These are phyloP conservation scores for Boehmeria nivea DNA, from an alignment of 306 rosid species.

Conservation along the genomic window DNA sequence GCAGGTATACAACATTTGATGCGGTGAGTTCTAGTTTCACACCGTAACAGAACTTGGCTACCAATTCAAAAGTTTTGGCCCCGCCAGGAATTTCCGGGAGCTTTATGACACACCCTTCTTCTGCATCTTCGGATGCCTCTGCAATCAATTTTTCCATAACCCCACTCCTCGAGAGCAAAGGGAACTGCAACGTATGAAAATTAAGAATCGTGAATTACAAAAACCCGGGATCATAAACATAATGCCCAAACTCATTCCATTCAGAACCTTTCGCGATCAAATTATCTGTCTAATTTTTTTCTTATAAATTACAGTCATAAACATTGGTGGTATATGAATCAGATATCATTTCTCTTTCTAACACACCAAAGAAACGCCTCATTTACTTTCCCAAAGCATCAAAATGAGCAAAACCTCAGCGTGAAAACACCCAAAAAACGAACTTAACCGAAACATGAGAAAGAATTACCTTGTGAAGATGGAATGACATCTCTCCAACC, in stretches of 20 bases:
- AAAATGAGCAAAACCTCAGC: conserved; percentile 1
- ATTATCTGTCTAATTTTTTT: no score
- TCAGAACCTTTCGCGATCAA: no score
- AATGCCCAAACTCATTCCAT: no score
- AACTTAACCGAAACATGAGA: no score
- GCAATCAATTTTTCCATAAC: conserved; percentile 80
- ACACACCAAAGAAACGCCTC: no score
- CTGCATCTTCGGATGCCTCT: conserved; percentile 60
- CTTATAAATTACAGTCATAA: no score
- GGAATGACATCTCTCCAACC: conserved; percentile 94
- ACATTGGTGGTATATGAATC: no score
- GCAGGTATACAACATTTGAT: conserved; percentile 79
- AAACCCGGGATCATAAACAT: no score
- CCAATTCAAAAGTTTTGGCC: conserved; percentile 83
- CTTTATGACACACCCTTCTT: conserved; percentile 53
- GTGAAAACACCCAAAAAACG: not conserved
- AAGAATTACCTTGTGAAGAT: conserved; percentile 81
- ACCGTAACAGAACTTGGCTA: conserved; percentile 94
- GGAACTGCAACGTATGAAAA: conserved; percentile 67
- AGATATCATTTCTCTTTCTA: no score
- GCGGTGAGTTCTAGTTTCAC: conserved; percentile 93
- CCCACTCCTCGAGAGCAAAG: conserved; percentile 98
- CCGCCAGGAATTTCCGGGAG: conserved; percentile 83
- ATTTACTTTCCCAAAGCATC: no score
- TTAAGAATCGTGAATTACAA: no score